Evolutionary conservation across 2,329 filamentous ascomycete genomes (phyloP), one percentile per base, ranked within the genome.

Genomic region (Coniochaeta prunicola): DNA sequence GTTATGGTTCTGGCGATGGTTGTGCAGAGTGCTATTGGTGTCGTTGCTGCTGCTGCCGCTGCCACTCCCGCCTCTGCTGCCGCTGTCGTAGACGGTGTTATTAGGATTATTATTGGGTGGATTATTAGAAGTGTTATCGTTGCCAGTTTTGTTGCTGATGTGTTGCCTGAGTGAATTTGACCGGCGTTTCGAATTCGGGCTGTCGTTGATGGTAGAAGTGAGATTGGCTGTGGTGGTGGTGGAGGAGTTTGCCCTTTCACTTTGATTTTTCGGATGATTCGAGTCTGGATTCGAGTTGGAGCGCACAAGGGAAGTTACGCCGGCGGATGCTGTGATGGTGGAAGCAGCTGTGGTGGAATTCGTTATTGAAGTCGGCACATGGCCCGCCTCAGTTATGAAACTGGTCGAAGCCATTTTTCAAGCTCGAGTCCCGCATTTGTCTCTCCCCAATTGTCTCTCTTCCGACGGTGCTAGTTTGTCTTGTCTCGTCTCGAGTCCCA

Each of bases 1-100:
- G 66, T 76, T 82, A 69, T 83, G 77, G 67, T 68, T 79, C 63
- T 80, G 78, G 58, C 80, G 79, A 69, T 83, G 80, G 50, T 71
- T 69, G 64, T 83, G 78, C 57, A 73, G 54, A 19, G 61, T 38
- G 12, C 42, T 30, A 33, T 54, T 34, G 17, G n/a, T 24, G 26
- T 31, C 30, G 53, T 40, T 19, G 50, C 63, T 67, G 60, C 56
- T 60, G 53, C 62, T 59, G 56, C 63, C 67, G 60, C 56, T 60
- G 53, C 62, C 59, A 55, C 57, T 62, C 58, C 50, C 45, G 57
- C 58, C 26, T 45, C 3, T 8, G 15, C 36, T n/a, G 36, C 36
- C 36, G 17, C 19, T n/a, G 36, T n/a, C 17, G 36, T 6, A 33
- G 12, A 59, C 38, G 61, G 61, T 62, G 48, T 55, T 40, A 58